phyloP scores from a whole-genome alignment of 2,329 filamentous ascomycete genomes.

The Aspergillus persii region DNA sequence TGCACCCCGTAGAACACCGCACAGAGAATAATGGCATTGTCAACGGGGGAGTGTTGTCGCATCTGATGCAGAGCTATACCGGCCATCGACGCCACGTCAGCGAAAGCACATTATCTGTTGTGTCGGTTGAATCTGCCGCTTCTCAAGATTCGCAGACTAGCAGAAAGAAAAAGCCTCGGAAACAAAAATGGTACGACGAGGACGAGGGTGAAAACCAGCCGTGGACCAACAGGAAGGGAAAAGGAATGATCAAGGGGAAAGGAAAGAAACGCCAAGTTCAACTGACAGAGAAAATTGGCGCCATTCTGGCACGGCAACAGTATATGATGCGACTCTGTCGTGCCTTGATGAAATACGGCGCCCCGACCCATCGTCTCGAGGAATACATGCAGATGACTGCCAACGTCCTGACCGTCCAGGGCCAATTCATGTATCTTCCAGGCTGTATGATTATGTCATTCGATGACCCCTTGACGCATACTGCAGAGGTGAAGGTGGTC shows the following conservation, averaged over 20 bases:
- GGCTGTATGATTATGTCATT: constrained; percentile 55
- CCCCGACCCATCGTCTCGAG: constrained; percentile 50
- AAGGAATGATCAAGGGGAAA: constrained; percentile 38
- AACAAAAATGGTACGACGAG: not conserved
- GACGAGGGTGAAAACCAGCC: not conserved
- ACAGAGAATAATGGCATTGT: not conserved
- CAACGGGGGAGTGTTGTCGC: not conserved
- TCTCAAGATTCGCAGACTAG: not conserved
- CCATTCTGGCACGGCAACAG: constrained; percentile 60
- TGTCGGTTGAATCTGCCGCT: not conserved
- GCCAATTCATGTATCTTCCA: constrained; percentile 84
- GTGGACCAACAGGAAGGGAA: not conserved
- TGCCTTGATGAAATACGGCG: constrained; percentile 30
- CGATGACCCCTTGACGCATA: constrained; percentile 50
- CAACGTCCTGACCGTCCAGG: constrained; percentile 78
- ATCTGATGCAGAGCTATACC: not conserved
- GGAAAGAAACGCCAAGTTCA: constrained; percentile 36
- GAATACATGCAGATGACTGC: constrained; percentile 87
- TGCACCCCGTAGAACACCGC: not conserved
- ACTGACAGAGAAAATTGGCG: constrained; percentile 59
- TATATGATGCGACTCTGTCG: constrained; percentile 31
- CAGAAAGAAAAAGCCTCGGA: not conserved
- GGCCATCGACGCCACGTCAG: not conserved
- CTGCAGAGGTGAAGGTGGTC: constrained; percentile 45
- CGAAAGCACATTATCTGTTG: not conserved